These are phyloP conservation scores for Starmerella scarabaei DNA, from an alignment of 805 yeast species.

Conservation along the genomic window DNA sequence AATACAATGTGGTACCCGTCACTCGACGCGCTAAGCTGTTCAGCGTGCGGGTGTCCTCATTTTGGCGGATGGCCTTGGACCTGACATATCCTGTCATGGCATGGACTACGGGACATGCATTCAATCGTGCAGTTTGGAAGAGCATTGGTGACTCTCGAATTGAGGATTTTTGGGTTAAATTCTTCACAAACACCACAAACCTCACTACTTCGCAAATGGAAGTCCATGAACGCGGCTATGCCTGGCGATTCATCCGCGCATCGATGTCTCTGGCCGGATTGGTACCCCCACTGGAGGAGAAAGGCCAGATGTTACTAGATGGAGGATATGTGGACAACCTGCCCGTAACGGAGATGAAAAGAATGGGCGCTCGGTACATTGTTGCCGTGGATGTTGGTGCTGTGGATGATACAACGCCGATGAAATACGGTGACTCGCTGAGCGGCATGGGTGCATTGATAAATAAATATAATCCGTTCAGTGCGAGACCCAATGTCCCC, in stretches of 20 bases:
- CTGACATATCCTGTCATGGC: constrained; percentile 88
- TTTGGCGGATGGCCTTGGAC: constrained; percentile 77
- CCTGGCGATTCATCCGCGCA: constrained; percentile 92
- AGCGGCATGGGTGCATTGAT: constrained; percentile 85
- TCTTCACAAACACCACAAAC: constrained; percentile 82
- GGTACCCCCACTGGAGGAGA: constrained; percentile 68
- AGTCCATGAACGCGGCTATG: constrained; percentile 78
- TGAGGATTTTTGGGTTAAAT: constrained; percentile 91
- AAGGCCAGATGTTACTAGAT: constrained; percentile 85
- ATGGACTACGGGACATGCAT: constrained; percentile 93
- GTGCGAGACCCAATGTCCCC: constrained; percentile 77
- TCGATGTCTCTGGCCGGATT: constrained; percentile 94
- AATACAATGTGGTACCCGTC: constrained; percentile 79
- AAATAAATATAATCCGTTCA: constrained; percentile 82
- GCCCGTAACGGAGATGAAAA: constrained; percentile 85
- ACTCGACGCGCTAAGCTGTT: constrained; percentile 83
- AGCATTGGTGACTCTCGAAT: constrained; percentile 82
- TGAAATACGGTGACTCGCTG: constrained; percentile 83
- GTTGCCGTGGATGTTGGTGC: constrained; percentile 96
- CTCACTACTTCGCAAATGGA: constrained; percentile 94
- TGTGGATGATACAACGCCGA: constrained; percentile 77
- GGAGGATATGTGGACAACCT: constrained; percentile 94
- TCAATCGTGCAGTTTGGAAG: constrained; percentile 96
- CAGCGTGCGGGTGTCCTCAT: constrained; percentile 63
- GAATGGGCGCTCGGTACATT: constrained; percentile 66